These are phyloP conservation scores for Fusarium sp. DNA, from an alignment of 2,329 filamentous ascomycete species.

Conservation along the genomic window DNA sequence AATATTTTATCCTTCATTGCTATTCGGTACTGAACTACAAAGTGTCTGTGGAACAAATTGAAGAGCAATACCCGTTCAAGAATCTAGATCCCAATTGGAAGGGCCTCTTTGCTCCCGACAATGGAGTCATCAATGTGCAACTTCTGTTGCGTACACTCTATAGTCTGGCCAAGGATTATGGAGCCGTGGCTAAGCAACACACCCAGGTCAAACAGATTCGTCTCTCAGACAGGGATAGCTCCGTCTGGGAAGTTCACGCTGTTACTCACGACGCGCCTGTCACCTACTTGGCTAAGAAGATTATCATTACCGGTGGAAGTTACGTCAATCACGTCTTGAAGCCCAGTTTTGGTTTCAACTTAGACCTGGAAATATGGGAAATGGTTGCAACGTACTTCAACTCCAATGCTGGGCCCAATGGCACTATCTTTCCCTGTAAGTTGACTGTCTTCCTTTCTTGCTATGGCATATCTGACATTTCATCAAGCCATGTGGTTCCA, in stretches of 20 bases:
- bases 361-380: conserved; percentile 37
- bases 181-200: conserved; percentile 27
- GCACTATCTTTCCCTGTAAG: conserved; percentile 36
- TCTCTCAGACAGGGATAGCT: conserved; percentile 5
- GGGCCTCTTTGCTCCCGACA: conserved; percentile 28
- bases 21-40: background rate
- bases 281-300: conserved; percentile 21
- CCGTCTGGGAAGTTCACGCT: conserved; percentile 25
- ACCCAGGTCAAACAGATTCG: conserved; percentile 18
- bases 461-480: background rate
- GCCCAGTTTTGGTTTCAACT: conserved; percentile 27
- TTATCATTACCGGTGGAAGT: conserved; percentile 21
- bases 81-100: conserved; percentile 5
- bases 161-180: conserved; percentile 29
- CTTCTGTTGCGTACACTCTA: conserved; percentile 20
- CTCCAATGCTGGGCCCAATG: conserved; percentile 31
- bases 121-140: conserved; percentile 33
- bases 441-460: fast-evolving
- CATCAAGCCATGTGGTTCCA: conserved; percentile 35
- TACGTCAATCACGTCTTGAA: conserved; percentile 35
- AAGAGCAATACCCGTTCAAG: conserved; percentile 29
- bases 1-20: fast-evolving
- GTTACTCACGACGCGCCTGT: background rate
- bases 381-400: conserved; percentile 40
- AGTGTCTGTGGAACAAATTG: conserved; percentile 18